phyloP scores from a whole-genome alignment of 352 stramenopile genomes.

The Globisporangium mamillatum region DNA sequence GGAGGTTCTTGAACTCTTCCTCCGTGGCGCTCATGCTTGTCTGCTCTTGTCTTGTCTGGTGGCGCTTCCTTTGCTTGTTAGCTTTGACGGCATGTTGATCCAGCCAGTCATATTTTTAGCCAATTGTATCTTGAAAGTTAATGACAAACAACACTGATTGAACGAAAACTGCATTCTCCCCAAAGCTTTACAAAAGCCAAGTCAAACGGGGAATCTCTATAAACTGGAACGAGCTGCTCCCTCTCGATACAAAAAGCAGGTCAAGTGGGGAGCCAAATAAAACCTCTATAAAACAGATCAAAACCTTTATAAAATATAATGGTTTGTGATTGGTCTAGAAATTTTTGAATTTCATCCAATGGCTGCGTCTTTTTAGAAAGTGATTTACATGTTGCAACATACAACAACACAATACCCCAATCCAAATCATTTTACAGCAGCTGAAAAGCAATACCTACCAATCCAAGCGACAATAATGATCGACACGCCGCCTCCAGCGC shows the following conservation, averaged over 20 bases:
- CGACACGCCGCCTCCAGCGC: neutral
- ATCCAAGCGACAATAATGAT: neutral
- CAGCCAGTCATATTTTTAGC: conserved; percentile 21
- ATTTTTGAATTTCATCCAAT: too few species aligned
- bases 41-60: neutral
- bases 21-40: conserved; percentile 14
- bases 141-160: too few species aligned
- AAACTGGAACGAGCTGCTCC: too few species aligned
- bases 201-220: too few species aligned
- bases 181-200: too few species aligned
- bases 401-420: neutral
- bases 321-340: too few species aligned
- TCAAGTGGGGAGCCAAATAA: too few species aligned
- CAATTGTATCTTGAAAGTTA: conserved; percentile 16
- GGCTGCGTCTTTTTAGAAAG: neutral
- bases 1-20: conserved; percentile 22
- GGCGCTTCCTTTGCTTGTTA: neutral
- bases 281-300: too few species aligned
- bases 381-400: neutral
- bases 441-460: neutral
- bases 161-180: too few species aligned
- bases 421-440: neutral
- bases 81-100: neutral
- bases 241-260: too few species aligned
- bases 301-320: too few species aligned